Base-by-base conservation (phyloP, 257 asterid species). In the Cinchona pubescens region DNA sequence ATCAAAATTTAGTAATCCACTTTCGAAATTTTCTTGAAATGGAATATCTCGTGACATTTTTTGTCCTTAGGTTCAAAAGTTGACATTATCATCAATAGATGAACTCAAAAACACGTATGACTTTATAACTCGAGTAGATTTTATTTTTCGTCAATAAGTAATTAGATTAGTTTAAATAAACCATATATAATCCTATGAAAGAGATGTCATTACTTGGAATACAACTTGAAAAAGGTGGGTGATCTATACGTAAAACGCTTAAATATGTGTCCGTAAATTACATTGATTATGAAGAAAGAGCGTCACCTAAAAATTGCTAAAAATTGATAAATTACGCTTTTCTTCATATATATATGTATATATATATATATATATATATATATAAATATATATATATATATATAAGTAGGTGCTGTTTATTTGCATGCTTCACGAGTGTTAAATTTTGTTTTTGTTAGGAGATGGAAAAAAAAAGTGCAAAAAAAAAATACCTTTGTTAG, bases 401-500 rank as follows among this genome's bases (percentile, higher is more conserved):
- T 5, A 11, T 23, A 9, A 69, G 13, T 30, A 5, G 0, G 43
- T 29, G 15, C 11, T 46, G 19, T 19, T 46, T 18, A 23, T 3
- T 67, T 67, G 56, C 56, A 21, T 19, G 75, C 32, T 15, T 40
- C 21, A 8, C 10, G 59, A 30, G 43, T 18, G 19, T 59, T 40
- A 25, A 0, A 9, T 32, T 35, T 34, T 18, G 27, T 34, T 62
- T 7, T 3, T 14, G 2, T 15, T 32, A 62, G 67, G 43, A 16
- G 25, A 62, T 62, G 43, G 43, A 18, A 32, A 61, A 62, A 0
- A 37, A 30, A 15, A 45, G 46, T 7, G 5, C 15, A 6, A 48
- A 69, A 18, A 63, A 10, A 7, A 45, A 12, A 64, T 88, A 93
- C 97, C 98, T 90, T 91, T 91, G 81, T 93, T 93, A 35, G 90